Evolutionary conservation across 129 eudicot species (phyloP), one percentile per base, ranked within the genome.

Genomic region (Tanacetum coccineum): DNA sequence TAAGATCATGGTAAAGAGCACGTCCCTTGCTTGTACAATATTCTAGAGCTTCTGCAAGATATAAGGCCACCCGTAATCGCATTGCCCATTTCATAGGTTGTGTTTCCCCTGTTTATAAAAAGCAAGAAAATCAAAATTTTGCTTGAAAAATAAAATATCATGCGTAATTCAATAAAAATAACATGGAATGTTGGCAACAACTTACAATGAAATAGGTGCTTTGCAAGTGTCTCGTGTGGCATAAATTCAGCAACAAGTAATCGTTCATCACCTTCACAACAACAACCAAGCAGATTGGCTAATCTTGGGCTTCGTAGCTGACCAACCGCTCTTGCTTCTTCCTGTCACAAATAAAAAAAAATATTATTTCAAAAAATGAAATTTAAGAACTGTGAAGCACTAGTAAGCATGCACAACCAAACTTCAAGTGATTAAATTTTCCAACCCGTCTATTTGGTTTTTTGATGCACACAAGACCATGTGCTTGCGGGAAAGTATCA

Each of bases 71-170:
- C 87, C 96, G 77, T 79, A 88, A 78, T 36, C 96, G 81, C 96
- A 88, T 88, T 40, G 91, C 87, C 96, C 96, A 88, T 81, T 85
- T 82, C 96, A 88, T 85, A 32, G 96, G 96, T 47, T 88, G 96
- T 63, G 91, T 58, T 64, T 88, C 96, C 96, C 96, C 96, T 88
- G 64, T 60, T 20, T 46, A 66, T 73, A 60, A 52, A 77, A 57
- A 45, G 59, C 64, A 83, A 52, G 55, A 48, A 66, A 60, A 15
- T 58, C 51, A 57, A 64, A 44, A 45, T 66, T 9, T 17, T 13
- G n/a, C 46, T 57, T 26, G 7, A 20, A n/a, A n/a, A n/a, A 22
- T 22, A 36, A 36, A 58, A 55, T 21, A 21, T 19, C 13, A 58
- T 44, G 1, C 6, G n/a, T 44, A 70, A 45, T 3, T 12, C 14